Evolutionary conservation across 306 rosid genomes (phyloP), one percentile per base, ranked within the genome.

Genomic region (Carpinus viminea): DNA sequence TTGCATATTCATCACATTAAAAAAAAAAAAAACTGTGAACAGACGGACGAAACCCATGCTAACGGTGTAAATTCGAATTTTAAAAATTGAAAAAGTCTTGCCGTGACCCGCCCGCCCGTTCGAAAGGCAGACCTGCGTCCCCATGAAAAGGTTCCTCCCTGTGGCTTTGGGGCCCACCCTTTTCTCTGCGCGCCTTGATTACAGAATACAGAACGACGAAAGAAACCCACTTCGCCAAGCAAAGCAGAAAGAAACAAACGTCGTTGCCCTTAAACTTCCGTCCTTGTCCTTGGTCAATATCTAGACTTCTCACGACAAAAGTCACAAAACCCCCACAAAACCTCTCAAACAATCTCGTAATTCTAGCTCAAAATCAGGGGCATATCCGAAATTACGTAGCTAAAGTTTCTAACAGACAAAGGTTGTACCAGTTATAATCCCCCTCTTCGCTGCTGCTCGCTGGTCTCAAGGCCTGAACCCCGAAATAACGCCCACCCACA

Each of bases 361-460:
- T 71, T 76, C 20, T 10, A 74, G 45, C 3, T 20, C n/a, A 7
- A n/a, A n/a, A 0, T 0, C 0, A 76, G 74, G 90, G 90, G 75
- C 10, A 89, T 2, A 52, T 41, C 0, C 10, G 89, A 80, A 80
- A 85, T 26, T 64, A 2, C 12, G 2, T 2, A 70, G 4, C 60
- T 50, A 43, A 51, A 43, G 70, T 73, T 75, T 54, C 21, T 26
- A 81, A 72, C 88, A 62, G 76, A 81, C 77, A 59, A 34, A 11
- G 68, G 9, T 41, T 65, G 24, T 31, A 41, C 45, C 45, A 18
- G 46, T 45, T 31, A 73, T 69, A 76, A 64, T 81, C 82, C 74
- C 75, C 46, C 50, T 43, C 64, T 78, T 80, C 21, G 46, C 75
- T 68, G 46, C 75, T 68, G 5, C 36, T 3, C 8, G 1, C 16